Percentiles rank a stretch among this genome's conserved stretches.
phyloP scores from a whole-genome alignment of 2,329 filamentous ascomycete genomes.

The Colletotrichum sp. region DNA sequence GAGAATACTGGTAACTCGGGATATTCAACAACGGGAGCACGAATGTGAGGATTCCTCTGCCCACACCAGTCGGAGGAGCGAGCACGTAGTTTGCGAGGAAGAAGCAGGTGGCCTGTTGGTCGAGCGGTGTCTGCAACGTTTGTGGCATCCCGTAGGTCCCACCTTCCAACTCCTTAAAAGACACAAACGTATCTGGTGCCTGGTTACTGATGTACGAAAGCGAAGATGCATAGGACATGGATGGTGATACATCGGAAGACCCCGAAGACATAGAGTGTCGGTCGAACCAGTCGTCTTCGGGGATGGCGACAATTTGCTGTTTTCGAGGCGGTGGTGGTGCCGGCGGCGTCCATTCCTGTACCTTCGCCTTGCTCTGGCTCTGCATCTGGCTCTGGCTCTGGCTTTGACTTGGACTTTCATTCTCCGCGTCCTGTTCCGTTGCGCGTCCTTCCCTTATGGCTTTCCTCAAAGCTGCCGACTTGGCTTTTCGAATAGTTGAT shows the following conservation, averaged over 20 bases:
- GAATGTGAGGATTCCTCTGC: conserved; percentile 25
- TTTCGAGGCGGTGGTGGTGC: neutral
- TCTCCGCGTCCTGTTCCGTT: conserved; percentile 6
- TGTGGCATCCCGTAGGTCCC: conserved; percentile 14
- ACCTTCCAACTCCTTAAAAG: conserved; percentile 11
- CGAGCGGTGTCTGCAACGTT: conserved; percentile 24
- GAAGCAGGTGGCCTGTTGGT: conserved; percentile 28
- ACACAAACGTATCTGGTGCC: conserved; percentile 6
- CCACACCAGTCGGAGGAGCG: conserved; percentile 22
- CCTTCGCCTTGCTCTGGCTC: neutral
- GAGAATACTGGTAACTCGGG: conserved; percentile 22
- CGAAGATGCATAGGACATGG: conserved; percentile 15
- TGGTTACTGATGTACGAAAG: conserved; percentile 15
- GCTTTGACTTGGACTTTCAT: neutral
- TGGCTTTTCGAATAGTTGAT: conserved; percentile 23
- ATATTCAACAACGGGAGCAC: conserved; percentile 24
- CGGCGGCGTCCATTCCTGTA: conserved; percentile 16
- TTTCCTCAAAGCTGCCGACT: conserved; percentile 20
- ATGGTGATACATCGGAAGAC: conserved; percentile 14
- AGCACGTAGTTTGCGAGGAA: conserved; percentile 29
- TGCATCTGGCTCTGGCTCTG: neutral
- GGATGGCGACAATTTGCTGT: conserved; percentile 7
- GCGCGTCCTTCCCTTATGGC: conserved; percentile 18
- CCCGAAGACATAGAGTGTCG: conserved; percentile 8
- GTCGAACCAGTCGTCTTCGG: conserved; percentile 16